Conservation (phyloP, 768 basidiomycete genomes). For the Tulasnella sp. region DNA sequence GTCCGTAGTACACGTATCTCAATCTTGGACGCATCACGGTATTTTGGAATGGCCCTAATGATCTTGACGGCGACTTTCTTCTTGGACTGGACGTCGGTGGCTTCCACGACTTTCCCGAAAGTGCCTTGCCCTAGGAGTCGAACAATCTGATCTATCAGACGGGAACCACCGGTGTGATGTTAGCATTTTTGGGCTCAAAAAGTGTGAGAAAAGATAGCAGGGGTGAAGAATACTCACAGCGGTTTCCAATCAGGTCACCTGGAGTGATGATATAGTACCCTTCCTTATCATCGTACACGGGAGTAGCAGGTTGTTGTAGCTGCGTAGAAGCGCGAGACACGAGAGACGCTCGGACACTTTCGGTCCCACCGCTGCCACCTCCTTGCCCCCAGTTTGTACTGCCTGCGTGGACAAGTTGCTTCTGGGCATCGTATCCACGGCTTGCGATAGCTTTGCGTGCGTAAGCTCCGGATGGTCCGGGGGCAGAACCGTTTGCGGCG, state of each 20-base stretch:
- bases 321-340: conserved; percentile 29
- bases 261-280: conserved; percentile 95
- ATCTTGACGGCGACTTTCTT: conserved; percentile 93
- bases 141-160: conserved; percentile 73
- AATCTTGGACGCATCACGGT: conserved; percentile 96
- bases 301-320: conserved; percentile 42
- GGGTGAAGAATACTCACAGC: conserved; percentile 51
- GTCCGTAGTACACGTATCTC: conserved; percentile 92
- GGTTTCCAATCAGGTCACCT: conserved; percentile 77
- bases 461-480: conserved; percentile 18
- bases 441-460: conserved; percentile 21
- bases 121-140: conserved; percentile 92
- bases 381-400: neutral
- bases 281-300: conserved; percentile 94
- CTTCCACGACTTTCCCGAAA: conserved; percentile 97
- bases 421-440: conserved; percentile 18
- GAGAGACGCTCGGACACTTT: conserved; percentile 23
- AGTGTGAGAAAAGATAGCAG: conserved; percentile 9
- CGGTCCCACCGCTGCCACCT: conserved; percentile 16
- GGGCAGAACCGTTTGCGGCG: conserved; percentile 33
- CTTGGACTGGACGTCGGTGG: conserved; percentile 67
- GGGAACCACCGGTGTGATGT: conserved; percentile 13
- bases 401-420: neutral
- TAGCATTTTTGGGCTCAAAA: conserved; percentile 10
- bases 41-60: conserved; percentile 96